A percentile compares a stretch with the other conserved stretches of the same genome.
phyloP scores from a whole-genome alignment of 441 rosid genomes.

The Macaranga tanarius region DNA sequence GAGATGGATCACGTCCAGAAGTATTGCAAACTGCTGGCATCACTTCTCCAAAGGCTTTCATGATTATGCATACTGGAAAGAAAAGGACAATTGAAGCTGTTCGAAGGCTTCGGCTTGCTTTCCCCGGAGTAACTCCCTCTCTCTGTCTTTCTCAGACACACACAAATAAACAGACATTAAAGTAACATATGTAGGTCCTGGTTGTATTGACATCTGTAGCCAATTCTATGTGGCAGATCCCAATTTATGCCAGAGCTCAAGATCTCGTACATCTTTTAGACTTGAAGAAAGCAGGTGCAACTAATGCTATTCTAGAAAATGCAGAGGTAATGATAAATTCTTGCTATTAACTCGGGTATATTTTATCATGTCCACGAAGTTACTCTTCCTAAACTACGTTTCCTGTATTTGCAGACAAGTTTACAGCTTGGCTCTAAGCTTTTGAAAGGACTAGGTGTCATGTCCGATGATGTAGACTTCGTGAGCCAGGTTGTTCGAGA shows the following conservation, averaged over 20 bases:
- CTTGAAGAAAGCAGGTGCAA: constrained; percentile 85
- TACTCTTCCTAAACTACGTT: neutral
- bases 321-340: constrained; percentile 58
- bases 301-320: constrained; percentile 86
- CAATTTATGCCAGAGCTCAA: constrained; percentile 89
- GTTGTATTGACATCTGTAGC: constrained; percentile 16
- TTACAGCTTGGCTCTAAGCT: constrained; percentile 93
- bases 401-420: constrained; percentile 65
- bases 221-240: constrained; percentile 48
- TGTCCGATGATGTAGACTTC: constrained; percentile 94
- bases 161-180: neutral
- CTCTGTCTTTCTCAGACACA: constrained; percentile 11
- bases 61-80: constrained; percentile 87
- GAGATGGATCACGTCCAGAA: constrained; percentile 85
- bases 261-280: constrained; percentile 83
- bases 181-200: constrained; percentile 5
- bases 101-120: constrained; percentile 84
- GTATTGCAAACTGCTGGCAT: constrained; percentile 90
- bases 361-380: neutral
- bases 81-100: constrained; percentile 80
- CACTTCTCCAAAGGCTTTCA: constrained; percentile 82
- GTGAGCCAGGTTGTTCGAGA: constrained; percentile 68
- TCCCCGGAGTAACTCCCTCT: constrained; percentile 56
- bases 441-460: constrained; percentile 85
- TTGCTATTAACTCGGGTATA: neutral